Conservation (phyloP, 2,329 filamentous ascomycete species). For the Hysterium pulicare region DNA sequence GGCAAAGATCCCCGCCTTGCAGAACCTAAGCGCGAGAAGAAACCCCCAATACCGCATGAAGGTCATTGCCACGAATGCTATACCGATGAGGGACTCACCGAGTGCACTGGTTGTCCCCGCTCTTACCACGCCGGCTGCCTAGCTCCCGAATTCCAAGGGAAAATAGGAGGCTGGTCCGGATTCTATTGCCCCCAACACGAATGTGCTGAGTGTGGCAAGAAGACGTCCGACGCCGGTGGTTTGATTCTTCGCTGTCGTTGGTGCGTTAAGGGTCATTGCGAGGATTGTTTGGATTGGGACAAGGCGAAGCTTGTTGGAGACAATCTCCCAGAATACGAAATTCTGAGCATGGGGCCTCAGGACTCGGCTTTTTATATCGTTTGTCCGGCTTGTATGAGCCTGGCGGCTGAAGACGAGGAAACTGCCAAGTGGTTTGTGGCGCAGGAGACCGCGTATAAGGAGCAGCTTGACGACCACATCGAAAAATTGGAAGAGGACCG, state of each 20-base stretch:
- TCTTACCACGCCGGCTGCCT: conserved; percentile 54
- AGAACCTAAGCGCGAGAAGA: conserved; percentile 49
- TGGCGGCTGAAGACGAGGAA: conserved; percentile 14
- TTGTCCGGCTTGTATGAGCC: conserved; percentile 43
- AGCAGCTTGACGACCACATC: too few relatives aligned
- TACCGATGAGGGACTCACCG: conserved; percentile 47
- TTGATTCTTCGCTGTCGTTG: conserved; percentile 53
- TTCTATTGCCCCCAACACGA: conserved; percentile 57
- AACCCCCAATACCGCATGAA: conserved; percentile 47
- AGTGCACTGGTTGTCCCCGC: conserved; percentile 54
- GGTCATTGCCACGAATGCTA: conserved; percentile 51
- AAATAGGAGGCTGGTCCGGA: conserved; percentile 41
- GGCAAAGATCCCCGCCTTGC: conserved; percentile 54
- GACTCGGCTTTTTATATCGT: conserved; percentile 52
- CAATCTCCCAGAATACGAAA: conserved; percentile 51
- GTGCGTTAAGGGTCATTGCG: conserved; percentile 56
- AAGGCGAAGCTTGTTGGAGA: conserved; percentile 50
- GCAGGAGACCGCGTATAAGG: too few relatives aligned
- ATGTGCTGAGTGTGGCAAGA: conserved; percentile 53
- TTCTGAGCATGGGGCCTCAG: conserved; percentile 44
- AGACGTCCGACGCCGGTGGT: conserved; percentile 48
- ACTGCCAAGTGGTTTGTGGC: too few relatives aligned
- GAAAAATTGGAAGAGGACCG: too few relatives aligned
- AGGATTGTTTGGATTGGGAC: conserved; percentile 57
- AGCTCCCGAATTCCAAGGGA: conserved; percentile 36